Evolutionary conservation across 164 flowering plant genomes (phyloP).

Genomic region (Saururus chinensis): DNA sequence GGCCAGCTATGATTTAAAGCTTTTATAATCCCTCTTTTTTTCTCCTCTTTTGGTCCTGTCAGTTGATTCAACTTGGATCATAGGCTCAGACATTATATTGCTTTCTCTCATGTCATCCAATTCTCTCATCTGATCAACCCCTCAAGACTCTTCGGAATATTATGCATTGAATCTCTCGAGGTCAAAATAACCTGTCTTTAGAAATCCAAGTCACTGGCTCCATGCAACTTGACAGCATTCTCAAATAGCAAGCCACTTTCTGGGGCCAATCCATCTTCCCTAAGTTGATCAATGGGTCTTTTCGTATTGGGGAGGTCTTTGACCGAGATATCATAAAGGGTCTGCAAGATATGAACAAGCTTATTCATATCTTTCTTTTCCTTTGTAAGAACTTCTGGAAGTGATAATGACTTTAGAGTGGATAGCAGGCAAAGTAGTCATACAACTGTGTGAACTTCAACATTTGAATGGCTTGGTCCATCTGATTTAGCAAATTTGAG

Average conservation of each 20-base stretch:
- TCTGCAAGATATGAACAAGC: slow-evolving; percentile 62
- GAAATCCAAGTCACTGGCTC: slow-evolving; percentile 36
- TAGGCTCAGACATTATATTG: too few relatives aligned
- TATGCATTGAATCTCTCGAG: slow-evolving; percentile 75
- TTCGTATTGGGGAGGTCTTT: slow-evolving; percentile 54
- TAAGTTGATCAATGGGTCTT: slow-evolving; percentile 33
- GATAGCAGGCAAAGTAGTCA: slow-evolving; percentile 30
- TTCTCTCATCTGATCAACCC: too few relatives aligned
- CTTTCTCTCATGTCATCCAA: too few relatives aligned
- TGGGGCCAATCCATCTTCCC: slow-evolving; percentile 52
- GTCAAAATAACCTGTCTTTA: slow-evolving; percentile 58
- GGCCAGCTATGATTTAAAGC: too few relatives aligned
- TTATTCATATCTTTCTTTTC: slow-evolving; percentile 34
- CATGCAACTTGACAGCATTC: slow-evolving; percentile 61
- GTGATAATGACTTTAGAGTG: slow-evolving; percentile 48
- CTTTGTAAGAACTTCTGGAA: slow-evolving; percentile 41
- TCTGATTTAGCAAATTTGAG: slow-evolving; percentile 36
- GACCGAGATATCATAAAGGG: slow-evolving; percentile 58
- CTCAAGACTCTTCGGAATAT: slow-evolving; percentile 68
- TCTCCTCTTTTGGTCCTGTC: too few relatives aligned
- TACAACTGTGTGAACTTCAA: slow-evolving; percentile 47
- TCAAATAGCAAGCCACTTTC: slow-evolving; percentile 52
- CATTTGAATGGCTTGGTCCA: slow-evolving; percentile 35
- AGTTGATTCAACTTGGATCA: too few relatives aligned
- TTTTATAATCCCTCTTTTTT: too few relatives aligned